Conservation (phyloP, 2,329 filamentous ascomycete genomes). For the Fusarium globosum region DNA sequence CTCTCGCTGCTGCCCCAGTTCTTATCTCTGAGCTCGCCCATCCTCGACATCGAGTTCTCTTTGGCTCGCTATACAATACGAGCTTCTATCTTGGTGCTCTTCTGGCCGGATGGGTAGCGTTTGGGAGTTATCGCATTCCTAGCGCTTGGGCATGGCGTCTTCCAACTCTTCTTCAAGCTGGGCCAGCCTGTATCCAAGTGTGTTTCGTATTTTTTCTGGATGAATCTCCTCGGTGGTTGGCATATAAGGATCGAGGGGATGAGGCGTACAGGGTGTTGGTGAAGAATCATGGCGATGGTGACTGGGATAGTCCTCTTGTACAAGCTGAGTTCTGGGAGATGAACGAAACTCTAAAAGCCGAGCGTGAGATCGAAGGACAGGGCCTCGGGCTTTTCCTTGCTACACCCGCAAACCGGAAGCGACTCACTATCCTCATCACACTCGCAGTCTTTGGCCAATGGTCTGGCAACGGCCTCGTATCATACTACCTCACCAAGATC, state of each 20-base stretch:
- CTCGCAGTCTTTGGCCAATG: constrained; percentile 57
- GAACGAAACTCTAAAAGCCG: constrained; percentile 25
- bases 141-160: constrained; percentile 33
- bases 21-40: constrained; percentile 44
- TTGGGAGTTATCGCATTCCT: constrained; percentile 21
- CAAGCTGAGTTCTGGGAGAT: constrained; percentile 33
- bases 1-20: constrained; percentile 61
- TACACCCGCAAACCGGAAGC: constrained; percentile 43
- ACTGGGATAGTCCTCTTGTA: constrained; percentile 60
- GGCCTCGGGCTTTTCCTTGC: constrained; percentile 6
- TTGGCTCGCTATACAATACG: constrained; percentile 12
- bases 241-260: constrained; percentile 12
- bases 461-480: constrained; percentile 48
- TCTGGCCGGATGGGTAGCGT: constrained; percentile 21
- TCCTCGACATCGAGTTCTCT: constrained; percentile 25
- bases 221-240: constrained; percentile 29
- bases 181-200: constrained; percentile 19
- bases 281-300: constrained; percentile 37
- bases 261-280: constrained; percentile 17
- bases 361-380: constrained; percentile 19
- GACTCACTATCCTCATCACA: constrained; percentile 51
- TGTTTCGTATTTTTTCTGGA: constrained; percentile 25
- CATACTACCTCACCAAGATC: constrained; percentile 41
- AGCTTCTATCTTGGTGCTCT: constrained; percentile 6
- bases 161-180: constrained; percentile 27